phyloP scores from a whole-genome alignment of 1,139 yeast species.

The Blastobotrys arbuscula region DNA sequence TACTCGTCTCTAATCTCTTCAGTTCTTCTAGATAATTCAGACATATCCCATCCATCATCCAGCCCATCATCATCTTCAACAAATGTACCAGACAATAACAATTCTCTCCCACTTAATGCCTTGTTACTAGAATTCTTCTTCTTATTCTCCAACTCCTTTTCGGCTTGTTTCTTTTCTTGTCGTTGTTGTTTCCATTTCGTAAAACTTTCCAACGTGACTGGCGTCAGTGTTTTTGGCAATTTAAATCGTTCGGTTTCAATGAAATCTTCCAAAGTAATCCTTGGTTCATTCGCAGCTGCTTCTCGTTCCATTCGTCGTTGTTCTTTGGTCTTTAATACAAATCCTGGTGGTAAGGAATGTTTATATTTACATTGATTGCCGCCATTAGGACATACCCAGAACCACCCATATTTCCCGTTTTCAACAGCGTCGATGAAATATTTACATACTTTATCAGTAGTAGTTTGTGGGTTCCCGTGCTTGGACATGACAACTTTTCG shows the following conservation, averaged over 20 bases:
- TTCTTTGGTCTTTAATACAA: slow-evolving; percentile 92
- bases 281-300: slow-evolving; percentile 81
- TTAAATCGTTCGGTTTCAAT: slow-evolving; percentile 89
- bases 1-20: slow-evolving; percentile 21
- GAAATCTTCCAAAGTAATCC: slow-evolving; percentile 91
- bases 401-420: slow-evolving; percentile 97
- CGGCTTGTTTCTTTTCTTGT: slow-evolving; percentile 57
- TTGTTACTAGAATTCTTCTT: slow-evolving; percentile 35
- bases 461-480: slow-evolving; percentile 90
- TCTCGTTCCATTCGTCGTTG: slow-evolving; percentile 84
- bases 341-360: slow-evolving; percentile 97
- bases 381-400: slow-evolving; percentile 96
- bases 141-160: slow-evolving; percentile 41
- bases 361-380: slow-evolving; percentile 90
- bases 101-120: slow-evolving; percentile 71
- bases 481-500: slow-evolving; percentile 81
- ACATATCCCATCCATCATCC: slow-evolving; percentile 44
- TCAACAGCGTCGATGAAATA: slow-evolving; percentile 95
- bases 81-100: slow-evolving; percentile 64
- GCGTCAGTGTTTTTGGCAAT: slow-evolving; percentile 75
- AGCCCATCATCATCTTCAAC: slow-evolving; percentile 49
- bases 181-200: slow-evolving; percentile 77
- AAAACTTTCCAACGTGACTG: slow-evolving; percentile 82
- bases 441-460: slow-evolving; percentile 94
- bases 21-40: slow-evolving; percentile 32